Base-by-base conservation (phyloP, 805 yeast genomes). In the Suhomyces tanzawaensis region DNA sequence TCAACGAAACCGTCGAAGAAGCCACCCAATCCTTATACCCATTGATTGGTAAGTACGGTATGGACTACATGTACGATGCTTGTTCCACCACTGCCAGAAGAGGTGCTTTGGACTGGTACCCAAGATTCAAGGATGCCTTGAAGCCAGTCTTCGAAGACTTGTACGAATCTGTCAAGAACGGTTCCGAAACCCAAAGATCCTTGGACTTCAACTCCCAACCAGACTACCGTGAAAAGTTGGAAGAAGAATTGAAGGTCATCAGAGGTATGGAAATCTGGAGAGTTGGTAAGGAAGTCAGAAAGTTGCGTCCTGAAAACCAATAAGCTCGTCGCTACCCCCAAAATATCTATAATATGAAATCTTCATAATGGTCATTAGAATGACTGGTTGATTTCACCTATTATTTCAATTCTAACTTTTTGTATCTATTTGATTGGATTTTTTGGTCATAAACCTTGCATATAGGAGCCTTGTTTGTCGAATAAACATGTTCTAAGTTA, bases 41-140 rank as follows among this genome's bases (percentile, higher is more conserved):
- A 74, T 83, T 93, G 79, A 72, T 93, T 58, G 99, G 99, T 76
- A 89, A 88, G 75, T 86, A 93, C 81, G 99, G 99, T 77, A 93
- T 93, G 99, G 99, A 93, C 76, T 93, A 93, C 91, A 93, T 93
- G 99, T 93, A 93, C 82, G 98, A 93, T 68, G 99, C 99, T 61
- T 93, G 99, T 77, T 93, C 99, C 55, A 93, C 99, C 65, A 93
- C 99, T 55, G 99, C 99, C 62, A 89, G 98, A 82, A 88, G 99
- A 79, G 99, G 99, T 81, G 99, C 99, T 67, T 81, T 93, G 61
- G 99, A 93, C 79, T 93, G 99, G 99, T 91, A 93, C 80, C 98
- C 98, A 72, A 77, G 85, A 72, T 93, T 93, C 89, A 90, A 90
- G 82, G 91, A 87, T 57, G 96, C 97, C 64, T 81, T 93, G 74